Evolutionary conservation across 257 asterid genomes (phyloP), one percentile per base, ranked within the genome.

Genomic region (Jasminum sambac): DNA sequence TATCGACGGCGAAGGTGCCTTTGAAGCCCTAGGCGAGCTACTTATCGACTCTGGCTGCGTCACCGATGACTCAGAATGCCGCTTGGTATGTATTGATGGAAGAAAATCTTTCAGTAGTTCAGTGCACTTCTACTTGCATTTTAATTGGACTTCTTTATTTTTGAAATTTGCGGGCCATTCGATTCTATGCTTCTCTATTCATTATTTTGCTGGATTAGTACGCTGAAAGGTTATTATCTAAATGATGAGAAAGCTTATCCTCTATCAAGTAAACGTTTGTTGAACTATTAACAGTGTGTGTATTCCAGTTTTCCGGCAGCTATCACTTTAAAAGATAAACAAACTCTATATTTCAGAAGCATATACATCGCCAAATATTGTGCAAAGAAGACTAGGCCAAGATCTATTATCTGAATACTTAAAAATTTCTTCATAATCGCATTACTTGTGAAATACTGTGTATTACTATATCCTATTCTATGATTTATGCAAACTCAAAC

Each of bases 21-120:
- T 91, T 57, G 95, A 91, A 44, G 92, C 96, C 58, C 88, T 94
- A 8, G 95, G 98, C 19, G 99, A 94, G 34, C 93, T 94, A 75
- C 96, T 94, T 3, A 85, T 94, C 40, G 96, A 85, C 65, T 85
- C 91, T 8, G 96, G 86, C 42, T 94, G 98, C 86, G 93, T 89
- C 34, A n/a, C 78, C 38, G 96, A 94, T 64, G 63, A 62, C 43
- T 72, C 90, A 59, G 95, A 94, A 64, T 94, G 99, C 81, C 97
- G 93, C 70, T 72, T 69, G 93, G 99, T 94, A 89, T 42, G 60
- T 25, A 25, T 42, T 24, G 38, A 68, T 69, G 66, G 30, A 63
- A 55, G 50, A 42, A 30, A 40, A 37, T 44, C 30, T 68, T 6
- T n/a, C 4, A 8, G n/a, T 24, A 58, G 55, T 19, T 55, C 34